phyloP scores from a whole-genome alignment of 73 alveolate species.

The Tetrahymena borealis region DNA sequence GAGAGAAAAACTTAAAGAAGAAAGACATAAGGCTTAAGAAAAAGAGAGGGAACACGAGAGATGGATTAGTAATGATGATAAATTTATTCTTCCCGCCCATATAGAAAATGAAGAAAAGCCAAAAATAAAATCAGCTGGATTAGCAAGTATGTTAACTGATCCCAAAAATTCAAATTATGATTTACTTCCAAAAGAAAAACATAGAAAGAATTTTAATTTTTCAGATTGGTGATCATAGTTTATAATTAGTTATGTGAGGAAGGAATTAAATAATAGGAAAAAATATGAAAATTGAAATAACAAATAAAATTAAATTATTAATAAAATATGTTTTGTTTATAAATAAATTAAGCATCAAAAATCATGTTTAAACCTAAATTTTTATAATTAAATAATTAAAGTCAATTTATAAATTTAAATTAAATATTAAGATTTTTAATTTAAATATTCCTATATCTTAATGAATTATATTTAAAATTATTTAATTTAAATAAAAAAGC shows the following conservation, averaged over 20 bases:
- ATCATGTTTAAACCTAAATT: too few species aligned
- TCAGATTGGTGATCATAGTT: background rate
- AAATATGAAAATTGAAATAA: too few species aligned
- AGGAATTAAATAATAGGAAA: too few species aligned
- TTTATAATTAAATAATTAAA: too few species aligned
- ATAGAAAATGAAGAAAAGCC: background rate
- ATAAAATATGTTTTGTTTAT: too few species aligned
- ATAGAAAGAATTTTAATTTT: background rate
- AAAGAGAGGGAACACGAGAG: slow-evolving; percentile 19
- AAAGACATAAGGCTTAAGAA: background rate
- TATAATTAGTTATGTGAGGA: too few species aligned
- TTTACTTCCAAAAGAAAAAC: background rate
- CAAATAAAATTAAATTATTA: too few species aligned
- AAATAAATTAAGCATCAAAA: too few species aligned
- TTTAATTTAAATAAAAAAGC: background rate
- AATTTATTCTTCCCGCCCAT: background rate
- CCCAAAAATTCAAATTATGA: background rate
- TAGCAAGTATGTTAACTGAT: background rate
- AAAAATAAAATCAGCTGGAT: background rate
- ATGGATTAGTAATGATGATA: slow-evolving; percentile 27
- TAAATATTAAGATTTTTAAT: too few species aligned
- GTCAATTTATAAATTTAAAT: too few species aligned
- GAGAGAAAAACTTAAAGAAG: slow-evolving; percentile 17
- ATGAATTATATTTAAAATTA: background rate
- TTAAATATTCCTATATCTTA: too few species aligned